phyloP scores from a whole-genome alignment of 257 asterid species.

The Anisodus acutangulus region DNA sequence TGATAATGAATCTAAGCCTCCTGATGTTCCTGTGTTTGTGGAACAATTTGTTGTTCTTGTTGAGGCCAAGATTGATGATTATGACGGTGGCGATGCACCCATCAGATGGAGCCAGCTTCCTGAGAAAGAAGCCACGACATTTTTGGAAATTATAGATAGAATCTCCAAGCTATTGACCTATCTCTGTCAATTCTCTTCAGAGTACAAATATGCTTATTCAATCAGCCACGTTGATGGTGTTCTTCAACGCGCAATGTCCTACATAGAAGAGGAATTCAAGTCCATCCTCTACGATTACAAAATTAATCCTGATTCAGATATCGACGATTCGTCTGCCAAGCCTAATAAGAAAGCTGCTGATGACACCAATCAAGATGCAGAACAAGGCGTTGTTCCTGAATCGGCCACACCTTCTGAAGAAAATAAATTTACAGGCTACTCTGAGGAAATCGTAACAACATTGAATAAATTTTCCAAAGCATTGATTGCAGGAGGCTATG shows the following conservation, averaged over 20 bases:
- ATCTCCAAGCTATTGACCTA: constrained; percentile 46
- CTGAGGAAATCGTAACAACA: constrained; percentile 46
- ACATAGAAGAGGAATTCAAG: constrained; percentile 78
- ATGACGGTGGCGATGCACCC: constrained; percentile 38
- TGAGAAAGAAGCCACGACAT: constrained; percentile 54
- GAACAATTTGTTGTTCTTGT: constrained; percentile 73
- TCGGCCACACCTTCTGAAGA: constrained; percentile 30
- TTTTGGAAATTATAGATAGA: constrained; percentile 51
- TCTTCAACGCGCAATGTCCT: constrained; percentile 70
- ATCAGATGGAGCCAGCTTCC: constrained; percentile 57
- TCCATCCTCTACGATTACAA: constrained; percentile 57
- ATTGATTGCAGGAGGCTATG: constrained; percentile 66
- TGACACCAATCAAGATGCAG: constrained; percentile 36
- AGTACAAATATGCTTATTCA: constrained; percentile 57
- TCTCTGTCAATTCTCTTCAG: constrained; percentile 49
- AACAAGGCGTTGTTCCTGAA: constrained; percentile 34
- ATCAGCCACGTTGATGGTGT: constrained; percentile 66
- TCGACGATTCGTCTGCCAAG: constrained; percentile 23
- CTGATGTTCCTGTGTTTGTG: constrained; percentile 59
- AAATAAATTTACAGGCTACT: constrained; percentile 48
- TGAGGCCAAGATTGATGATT: constrained; percentile 63
- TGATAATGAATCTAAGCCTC: constrained; percentile 39
- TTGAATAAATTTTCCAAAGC: constrained; percentile 50
- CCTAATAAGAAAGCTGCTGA: constrained; percentile 29
- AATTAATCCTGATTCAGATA: constrained; percentile 33